Conservation (phyloP, 2,329 filamentous ascomycete species). For the Penicillium hordei region DNA sequence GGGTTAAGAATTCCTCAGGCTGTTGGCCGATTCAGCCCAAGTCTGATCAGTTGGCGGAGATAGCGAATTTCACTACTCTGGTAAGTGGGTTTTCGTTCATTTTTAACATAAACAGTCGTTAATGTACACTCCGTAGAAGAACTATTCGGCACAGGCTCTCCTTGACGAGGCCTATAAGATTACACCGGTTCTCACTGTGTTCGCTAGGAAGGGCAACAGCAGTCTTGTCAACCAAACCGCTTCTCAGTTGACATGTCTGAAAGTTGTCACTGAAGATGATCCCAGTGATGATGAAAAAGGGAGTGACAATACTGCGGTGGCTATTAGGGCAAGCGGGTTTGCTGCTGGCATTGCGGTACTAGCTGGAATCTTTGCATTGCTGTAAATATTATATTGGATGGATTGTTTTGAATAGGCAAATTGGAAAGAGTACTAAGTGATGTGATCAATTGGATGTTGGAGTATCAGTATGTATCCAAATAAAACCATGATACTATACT, state of each 20-base stretch:
- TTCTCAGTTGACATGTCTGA: background rate
- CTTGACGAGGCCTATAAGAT: background rate
- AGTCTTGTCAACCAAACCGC: background rate
- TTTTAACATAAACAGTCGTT: background rate
- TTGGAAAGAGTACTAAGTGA: too few species aligned
- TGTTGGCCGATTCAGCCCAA: constrained; percentile 2
- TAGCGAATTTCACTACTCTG: background rate
- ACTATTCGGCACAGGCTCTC: background rate
- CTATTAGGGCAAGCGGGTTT: background rate
- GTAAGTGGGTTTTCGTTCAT: background rate
- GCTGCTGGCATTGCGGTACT: background rate
- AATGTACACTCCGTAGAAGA: background rate
- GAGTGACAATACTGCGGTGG: background rate
- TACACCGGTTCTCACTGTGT: background rate
- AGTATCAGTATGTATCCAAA: background rate
- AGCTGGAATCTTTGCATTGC: background rate
- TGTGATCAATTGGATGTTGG: background rate
- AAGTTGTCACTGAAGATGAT: background rate
- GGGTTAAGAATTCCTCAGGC: background rate
- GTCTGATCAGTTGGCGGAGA: background rate
- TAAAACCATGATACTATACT: background rate
- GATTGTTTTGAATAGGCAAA: background rate
- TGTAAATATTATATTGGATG: background rate
- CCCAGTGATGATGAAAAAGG: background rate
- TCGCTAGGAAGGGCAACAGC: background rate